Conservation (phyloP, 148 eudicot genomes). For the Rhododendron simsii region DNA sequence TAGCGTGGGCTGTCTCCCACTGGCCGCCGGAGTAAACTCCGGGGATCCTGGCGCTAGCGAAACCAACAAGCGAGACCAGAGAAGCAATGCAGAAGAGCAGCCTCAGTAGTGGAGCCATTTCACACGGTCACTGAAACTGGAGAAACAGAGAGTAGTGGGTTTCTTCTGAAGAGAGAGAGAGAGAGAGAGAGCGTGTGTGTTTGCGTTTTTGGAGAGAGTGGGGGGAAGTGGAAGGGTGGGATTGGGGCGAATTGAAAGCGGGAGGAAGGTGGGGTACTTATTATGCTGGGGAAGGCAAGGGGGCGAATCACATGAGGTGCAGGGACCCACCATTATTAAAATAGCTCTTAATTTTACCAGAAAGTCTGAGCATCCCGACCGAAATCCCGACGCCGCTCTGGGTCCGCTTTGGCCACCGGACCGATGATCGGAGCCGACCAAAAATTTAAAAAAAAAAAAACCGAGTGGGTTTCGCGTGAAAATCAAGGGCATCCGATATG, state of each 20-base stretch:
- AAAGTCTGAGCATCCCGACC: too few relatives aligned
- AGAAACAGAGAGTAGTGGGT: not conserved
- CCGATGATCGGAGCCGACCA: too few relatives aligned
- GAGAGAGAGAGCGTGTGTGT: not conserved
- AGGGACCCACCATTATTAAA: conserved; percentile 5
- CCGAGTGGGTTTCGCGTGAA: too few relatives aligned
- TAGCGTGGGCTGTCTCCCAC: conserved; percentile 80
- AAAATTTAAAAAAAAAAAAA: too few relatives aligned
- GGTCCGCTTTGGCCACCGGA: too few relatives aligned
- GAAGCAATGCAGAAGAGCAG: conserved; percentile 16
- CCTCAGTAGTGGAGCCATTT: conserved; percentile 13
- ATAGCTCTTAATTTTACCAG: too few relatives aligned
- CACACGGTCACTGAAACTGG: not conserved
- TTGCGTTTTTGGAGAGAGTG: not conserved
- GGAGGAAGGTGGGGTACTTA: conserved; percentile 25
- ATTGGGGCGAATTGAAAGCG: conserved; percentile 13
- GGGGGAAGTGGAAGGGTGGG: conserved; percentile 1
- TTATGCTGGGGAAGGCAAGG: conserved; percentile 10
- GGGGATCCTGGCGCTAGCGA: conserved; percentile 44
- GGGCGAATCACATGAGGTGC: conserved; percentile 9
- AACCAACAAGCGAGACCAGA: conserved; percentile 19
- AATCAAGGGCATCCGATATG: too few relatives aligned
- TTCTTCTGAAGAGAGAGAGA: not conserved
- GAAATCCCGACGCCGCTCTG: too few relatives aligned
- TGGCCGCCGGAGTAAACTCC: conserved; percentile 59